These are phyloP conservation scores for Mucor velutinosus DNA, from an alignment of 371 early-diverging fungal species.

Conservation along the genomic window DNA sequence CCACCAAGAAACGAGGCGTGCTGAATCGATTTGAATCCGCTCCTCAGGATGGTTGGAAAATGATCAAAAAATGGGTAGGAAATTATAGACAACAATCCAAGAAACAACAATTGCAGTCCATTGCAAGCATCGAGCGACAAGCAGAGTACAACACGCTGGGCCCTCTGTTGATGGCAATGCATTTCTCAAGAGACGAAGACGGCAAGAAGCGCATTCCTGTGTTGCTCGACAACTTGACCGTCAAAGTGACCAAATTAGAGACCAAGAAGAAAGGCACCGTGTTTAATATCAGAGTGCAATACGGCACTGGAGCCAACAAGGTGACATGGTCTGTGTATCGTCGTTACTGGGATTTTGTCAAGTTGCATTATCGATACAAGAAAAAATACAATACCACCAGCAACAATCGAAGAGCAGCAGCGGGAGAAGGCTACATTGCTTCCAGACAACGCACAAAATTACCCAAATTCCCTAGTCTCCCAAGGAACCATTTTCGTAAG, in stretches of 20 bases:
- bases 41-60: constrained; percentile 23
- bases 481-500: constrained; percentile 15
- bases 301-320: constrained; percentile 21
- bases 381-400: constrained; percentile 21
- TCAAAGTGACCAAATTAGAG: constrained; percentile 20
- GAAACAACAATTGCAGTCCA: background rate
- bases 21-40: constrained; percentile 20
- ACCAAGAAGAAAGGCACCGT: constrained; percentile 1
- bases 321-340: constrained; percentile 55
- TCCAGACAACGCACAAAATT: constrained; percentile 23
- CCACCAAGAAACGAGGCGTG: background rate
- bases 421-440: background rate
- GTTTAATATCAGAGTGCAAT: constrained; percentile 23
- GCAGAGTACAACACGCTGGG: constrained; percentile 29
- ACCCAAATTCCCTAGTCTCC: constrained; percentile 53
- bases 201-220: constrained; percentile 30
- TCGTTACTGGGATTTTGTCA: constrained; percentile 57
- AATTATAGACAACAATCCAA: background rate
- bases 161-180: constrained; percentile 24
- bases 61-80: constrained; percentile 21
- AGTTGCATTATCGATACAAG: constrained; percentile 54
- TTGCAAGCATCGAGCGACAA: constrained; percentile 14
- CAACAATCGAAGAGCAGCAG: constrained; percentile 23
- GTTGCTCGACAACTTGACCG: constrained; percentile 23
- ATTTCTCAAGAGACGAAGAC: constrained; percentile 31